Evolutionary conservation across 805 yeast genomes (phyloP), one percentile per base, ranked within the genome.

Genomic region (Metschnikowia proteae): DNA sequence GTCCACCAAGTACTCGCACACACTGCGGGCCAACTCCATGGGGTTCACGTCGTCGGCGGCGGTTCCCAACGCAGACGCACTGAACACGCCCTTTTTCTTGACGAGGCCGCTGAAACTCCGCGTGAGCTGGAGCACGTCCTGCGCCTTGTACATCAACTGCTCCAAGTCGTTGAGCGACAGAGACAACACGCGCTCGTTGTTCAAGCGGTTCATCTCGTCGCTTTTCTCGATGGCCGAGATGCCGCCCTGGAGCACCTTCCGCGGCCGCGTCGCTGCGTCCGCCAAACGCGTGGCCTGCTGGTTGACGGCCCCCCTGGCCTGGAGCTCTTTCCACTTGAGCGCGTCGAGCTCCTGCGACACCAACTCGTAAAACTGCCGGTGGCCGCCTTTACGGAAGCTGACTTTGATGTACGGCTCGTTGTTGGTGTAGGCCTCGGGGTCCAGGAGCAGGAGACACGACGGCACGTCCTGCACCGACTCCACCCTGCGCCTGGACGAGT

Each of bases 381-480:
- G 83, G 6, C 95, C 95, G 4, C 86, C 85, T 35, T 75, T 76
- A 50, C 91, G 78, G 64, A 91, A 91, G 57, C 96, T 86, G 29
- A 89, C 47, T 61, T 87, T 88, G 9, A 86, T 73, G 45, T 76
- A 74, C 1, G 76, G 62, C 47, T 56, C 36, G 56, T 53, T 45
- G 46, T 60, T 55, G 3, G 73, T 59, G 48, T 73, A 70, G 26
- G 59, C 62, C 47, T 76, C 76, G 1, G 60, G 43, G 1, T 56
- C 65, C 40, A 68, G 72, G 6, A 71, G 55, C 42, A 51, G 53
- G 22, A 69, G 54, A 6, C 60, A 57, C 22, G 62, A 42, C 5
- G 53, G 58, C 27, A 49, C 27, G 5, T 46, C 45, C 22, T 30
- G 45, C 23, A 30, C 27, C 17, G 17, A 17, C 17, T 17, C 17